phyloP scores from a whole-genome alignment of 2,329 filamentous ascomycete species.

The Pestalotiopsis sp. region DNA sequence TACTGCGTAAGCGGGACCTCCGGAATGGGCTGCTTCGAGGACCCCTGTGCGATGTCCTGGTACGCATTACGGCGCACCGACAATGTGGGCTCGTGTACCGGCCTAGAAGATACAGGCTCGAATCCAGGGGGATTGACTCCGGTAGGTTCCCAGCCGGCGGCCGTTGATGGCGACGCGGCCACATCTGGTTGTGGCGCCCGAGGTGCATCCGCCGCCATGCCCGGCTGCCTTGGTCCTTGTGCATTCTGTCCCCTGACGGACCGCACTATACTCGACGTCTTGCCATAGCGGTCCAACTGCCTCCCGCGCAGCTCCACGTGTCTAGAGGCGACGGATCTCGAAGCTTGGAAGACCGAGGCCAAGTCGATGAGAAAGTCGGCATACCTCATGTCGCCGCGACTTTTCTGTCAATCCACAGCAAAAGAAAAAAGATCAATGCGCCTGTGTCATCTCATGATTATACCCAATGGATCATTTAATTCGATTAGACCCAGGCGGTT shows the following conservation, averaged over 20 bases:
- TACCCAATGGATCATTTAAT: neutral
- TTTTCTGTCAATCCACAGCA: conserved; percentile 9
- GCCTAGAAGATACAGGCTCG: neutral
- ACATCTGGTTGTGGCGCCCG: neutral
- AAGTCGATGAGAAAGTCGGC: conserved; percentile 70
- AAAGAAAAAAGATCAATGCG: neutral
- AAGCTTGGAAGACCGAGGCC: conserved; percentile 70
- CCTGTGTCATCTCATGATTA: conserved; percentile 7
- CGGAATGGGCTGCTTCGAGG: neutral
- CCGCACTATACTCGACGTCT: conserved; percentile 46
- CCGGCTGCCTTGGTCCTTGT: neutral
- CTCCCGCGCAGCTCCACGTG: conserved; percentile 60
- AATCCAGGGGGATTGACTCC: neutral
- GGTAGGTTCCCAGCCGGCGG: neutral
- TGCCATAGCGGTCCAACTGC: conserved; percentile 54
- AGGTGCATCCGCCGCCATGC: neutral
- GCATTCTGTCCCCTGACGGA: conserved; percentile 30
- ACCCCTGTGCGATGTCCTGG: neutral
- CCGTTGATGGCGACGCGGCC: neutral
- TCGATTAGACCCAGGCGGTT: too few relatives aligned
- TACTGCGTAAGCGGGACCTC: conserved; percentile 4
- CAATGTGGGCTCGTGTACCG: neutral
- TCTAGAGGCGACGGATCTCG: conserved; percentile 66
- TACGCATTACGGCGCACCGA: conserved; percentile 8
- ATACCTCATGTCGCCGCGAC: conserved; percentile 52